Evolutionary conservation across 2,329 filamentous ascomycete species (phyloP), one percentile per base, ranked within the genome.

Genomic region (Fusarium coicis): DNA sequence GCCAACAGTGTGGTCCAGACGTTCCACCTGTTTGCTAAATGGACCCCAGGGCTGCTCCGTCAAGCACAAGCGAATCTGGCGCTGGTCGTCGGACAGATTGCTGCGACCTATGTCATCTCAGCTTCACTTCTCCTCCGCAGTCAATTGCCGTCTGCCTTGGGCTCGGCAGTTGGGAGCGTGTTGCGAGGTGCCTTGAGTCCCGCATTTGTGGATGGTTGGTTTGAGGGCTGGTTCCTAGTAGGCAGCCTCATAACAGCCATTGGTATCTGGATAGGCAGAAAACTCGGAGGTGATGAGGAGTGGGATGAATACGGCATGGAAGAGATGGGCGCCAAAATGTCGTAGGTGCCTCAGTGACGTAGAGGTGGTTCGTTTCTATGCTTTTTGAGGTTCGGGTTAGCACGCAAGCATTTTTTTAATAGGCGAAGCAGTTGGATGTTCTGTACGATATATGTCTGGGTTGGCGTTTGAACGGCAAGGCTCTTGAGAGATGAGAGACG

Each of bases 1-100:
- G 94, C 95, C 82, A 94, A 92, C 81, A 93, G 91, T 64, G 94
- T 93, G 23, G 85, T 95, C n/a, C 94, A 96, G 80, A 97, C 94
- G 1, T 93, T 96, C 76, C 91, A 92, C 74, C 87, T 97, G 61
- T 93, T 97, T 78, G 90, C 92, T 7, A 91, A 92, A 73, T 93
- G 93, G 84, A 87, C 91, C 14, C 94, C 94, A 0, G 86, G 86
- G 10, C 81, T 96, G n/a, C 84, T 95, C 15, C 89, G 91, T 72
- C 92, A 93, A 75, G 91, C 91, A 9, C 93, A 93, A 78, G 92
- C 93, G 15, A 95, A 95, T 78, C 86, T 96, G 40, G 93, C 94
- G 3, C 87, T 97, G 18, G 86, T 95, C 47, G 91, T 96, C 40
- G 93, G 91, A 9, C 94, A 97, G 81, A 91, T 97, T 49, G 90